Evolutionary conservation across 169 alveolate species (phyloP).

Genomic region (Toxoplasma gondii): DNA sequence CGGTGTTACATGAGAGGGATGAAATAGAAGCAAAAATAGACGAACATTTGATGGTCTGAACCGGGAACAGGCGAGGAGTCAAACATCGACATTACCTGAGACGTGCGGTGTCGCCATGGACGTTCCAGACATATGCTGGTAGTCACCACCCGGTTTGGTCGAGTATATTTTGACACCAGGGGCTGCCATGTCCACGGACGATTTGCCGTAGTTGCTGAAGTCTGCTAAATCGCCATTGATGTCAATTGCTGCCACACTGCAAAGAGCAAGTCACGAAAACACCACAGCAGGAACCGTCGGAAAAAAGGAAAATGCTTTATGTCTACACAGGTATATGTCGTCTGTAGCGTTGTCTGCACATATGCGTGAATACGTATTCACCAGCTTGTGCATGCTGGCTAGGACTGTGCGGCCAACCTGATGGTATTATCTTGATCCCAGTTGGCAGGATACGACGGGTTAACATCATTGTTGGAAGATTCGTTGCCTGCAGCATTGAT

Average conservation of each 20-base stretch:
- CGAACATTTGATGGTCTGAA: too few relatives aligned
- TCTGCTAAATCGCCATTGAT: slow-evolving; percentile 71
- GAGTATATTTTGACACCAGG: slow-evolving; percentile 78
- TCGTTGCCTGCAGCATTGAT: slow-evolving; percentile 79
- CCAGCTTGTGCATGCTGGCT: too few relatives aligned
- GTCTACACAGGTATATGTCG: not conserved
- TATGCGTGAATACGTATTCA: too few relatives aligned
- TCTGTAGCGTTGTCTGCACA: not conserved
- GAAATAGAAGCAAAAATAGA: too few relatives aligned
- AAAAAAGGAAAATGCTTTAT: not conserved
- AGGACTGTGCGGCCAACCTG: slow-evolving; percentile 15
- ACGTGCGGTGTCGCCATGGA: slow-evolving; percentile 82
- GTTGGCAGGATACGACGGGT: slow-evolving; percentile 73
- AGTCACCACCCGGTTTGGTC: slow-evolving; percentile 70
- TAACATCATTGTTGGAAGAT: slow-evolving; percentile 70
- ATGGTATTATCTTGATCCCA: slow-evolving; percentile 60
- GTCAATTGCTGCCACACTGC: slow-evolving; percentile 75
- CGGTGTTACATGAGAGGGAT: too few relatives aligned
- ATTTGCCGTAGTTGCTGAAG: slow-evolving; percentile 76
- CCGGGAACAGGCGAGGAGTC: not conserved
- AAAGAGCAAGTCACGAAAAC: not conserved
- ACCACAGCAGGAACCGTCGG: not conserved
- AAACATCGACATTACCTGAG: slow-evolving; percentile 64
- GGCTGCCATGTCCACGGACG: slow-evolving; percentile 76
- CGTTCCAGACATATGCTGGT: slow-evolving; percentile 74